Conservation (phyloP, 257 asterid genomes). For the Solanum verrucosum region DNA sequence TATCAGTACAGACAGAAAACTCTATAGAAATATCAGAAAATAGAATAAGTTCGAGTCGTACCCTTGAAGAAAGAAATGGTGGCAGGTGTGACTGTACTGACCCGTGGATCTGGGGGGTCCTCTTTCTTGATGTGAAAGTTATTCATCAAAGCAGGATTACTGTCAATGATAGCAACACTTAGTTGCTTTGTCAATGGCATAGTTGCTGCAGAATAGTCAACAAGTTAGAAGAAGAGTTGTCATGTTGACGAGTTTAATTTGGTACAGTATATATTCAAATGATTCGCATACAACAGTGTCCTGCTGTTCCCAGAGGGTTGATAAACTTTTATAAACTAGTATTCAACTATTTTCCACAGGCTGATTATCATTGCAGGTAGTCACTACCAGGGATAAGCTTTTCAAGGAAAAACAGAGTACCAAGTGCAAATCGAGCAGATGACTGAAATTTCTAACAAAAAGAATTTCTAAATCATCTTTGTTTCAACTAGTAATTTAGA, state of each 20-base stretch:
- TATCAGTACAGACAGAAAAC: neutral
- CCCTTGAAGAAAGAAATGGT: conserved; percentile 72
- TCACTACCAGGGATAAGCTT: neutral
- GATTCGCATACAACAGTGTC: neutral
- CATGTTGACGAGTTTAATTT: neutral
- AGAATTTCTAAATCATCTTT: neutral
- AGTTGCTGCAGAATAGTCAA: conserved; percentile 55
- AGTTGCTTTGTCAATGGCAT: conserved; percentile 68
- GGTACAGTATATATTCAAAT: neutral
- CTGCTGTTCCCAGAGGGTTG: neutral
- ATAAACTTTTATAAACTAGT: neutral
- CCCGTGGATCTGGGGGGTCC: conserved; percentile 91
- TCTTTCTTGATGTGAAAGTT: conserved; percentile 46
- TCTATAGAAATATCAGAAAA: neutral
- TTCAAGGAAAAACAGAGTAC: neutral
- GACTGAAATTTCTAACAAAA: neutral
- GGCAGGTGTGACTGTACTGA: conserved; percentile 95
- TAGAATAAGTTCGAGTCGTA: conserved; percentile 12
- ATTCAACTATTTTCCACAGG: neutral
- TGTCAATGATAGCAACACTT: conserved; percentile 78
- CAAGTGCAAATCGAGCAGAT: neutral
- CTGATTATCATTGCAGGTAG: neutral
- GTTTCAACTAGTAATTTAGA: neutral
- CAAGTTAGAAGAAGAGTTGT: neutral
- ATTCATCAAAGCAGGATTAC: conserved; percentile 78